Percentiles rank a stretch among this genome's conserved stretches.
These are phyloP conservation scores for Cladosporium phlei DNA, from an alignment of 2,329 filamentous ascomycete species.

Conservation along the genomic window DNA sequence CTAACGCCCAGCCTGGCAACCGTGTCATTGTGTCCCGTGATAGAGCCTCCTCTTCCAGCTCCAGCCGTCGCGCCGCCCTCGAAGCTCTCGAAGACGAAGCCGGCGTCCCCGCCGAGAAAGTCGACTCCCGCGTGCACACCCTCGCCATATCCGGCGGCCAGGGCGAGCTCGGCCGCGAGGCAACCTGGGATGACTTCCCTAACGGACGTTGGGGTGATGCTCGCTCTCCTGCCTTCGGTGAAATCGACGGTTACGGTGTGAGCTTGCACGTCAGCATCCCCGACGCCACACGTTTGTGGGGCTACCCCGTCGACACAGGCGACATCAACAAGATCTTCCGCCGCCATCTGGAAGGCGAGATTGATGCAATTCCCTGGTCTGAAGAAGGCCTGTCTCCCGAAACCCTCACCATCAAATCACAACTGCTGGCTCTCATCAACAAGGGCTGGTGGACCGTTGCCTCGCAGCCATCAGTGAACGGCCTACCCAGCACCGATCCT, in stretches of 20 bases:
- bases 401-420: conserved; percentile 71
- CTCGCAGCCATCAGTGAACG: conserved; percentile 90
- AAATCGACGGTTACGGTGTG: conserved; percentile 98
- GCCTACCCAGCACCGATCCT: conserved; percentile 67
- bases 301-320: conserved; percentile 60
- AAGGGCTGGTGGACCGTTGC: conserved; percentile 94
- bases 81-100: conserved; percentile 75
- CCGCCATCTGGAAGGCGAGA: conserved; percentile 71
- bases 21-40: conserved; percentile 68
- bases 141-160: conserved; percentile 92
- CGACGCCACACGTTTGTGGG: conserved; percentile 81
- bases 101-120: conserved; percentile 63
- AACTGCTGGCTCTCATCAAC: conserved; percentile 72
- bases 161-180: conserved; percentile 81
- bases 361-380: conserved; percentile 85
- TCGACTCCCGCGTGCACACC: conserved; percentile 66
- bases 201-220: conserved; percentile 95
- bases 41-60: conserved; percentile 51
- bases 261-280: conserved; percentile 84
- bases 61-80: conserved; percentile 44
- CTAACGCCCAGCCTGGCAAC: conserved; percentile 82
- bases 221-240: conserved; percentile 86
- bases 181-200: conserved; percentile 97
- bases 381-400: conserved; percentile 83
- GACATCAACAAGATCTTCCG: conserved; percentile 81